Evolutionary conservation across 2,329 filamentous ascomycete species (phyloP).

Genomic region (Aspergillus brasiliensis): DNA sequence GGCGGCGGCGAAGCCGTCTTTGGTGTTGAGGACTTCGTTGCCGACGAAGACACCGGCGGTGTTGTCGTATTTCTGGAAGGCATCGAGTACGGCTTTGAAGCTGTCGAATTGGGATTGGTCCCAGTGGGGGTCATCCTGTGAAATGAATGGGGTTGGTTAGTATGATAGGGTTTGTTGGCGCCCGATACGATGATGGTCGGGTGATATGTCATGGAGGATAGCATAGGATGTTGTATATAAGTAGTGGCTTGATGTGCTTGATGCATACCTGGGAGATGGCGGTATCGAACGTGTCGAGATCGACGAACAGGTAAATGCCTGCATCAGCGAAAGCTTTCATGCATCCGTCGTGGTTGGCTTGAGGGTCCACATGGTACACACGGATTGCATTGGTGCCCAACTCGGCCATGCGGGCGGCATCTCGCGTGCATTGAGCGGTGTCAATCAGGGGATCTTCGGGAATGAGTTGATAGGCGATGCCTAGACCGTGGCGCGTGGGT

Average conservation of each 20-base stretch:
- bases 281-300: conserved; percentile 63
- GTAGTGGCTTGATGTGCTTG: conserved; percentile 5
- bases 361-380: conserved; percentile 81
- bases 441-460: conserved; percentile 75
- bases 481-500: conserved; percentile 44
- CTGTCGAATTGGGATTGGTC: conserved; percentile 69
- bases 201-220: not conserved
- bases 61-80: conserved; percentile 77
- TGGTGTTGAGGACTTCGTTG: conserved; percentile 71
- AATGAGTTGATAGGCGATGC: conserved; percentile 71
- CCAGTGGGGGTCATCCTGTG: conserved; percentile 66
- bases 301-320: conserved; percentile 81
- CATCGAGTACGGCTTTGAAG: conserved; percentile 73
- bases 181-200: not conserved
- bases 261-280: conserved; percentile 42
- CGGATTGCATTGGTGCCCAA: conserved; percentile 82
- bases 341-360: conserved; percentile 71
- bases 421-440: conserved; percentile 72
- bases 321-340: conserved; percentile 78
- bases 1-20: conserved; percentile 63
- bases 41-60: conserved; percentile 82
- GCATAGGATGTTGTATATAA: conserved; percentile 15
- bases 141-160: not conserved
- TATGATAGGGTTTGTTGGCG: not conserved
- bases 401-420: conserved; percentile 75